These are phyloP conservation scores for Aristolochia contorta DNA, from an alignment of 164 flowering plant genomes.

Conservation along the genomic window DNA sequence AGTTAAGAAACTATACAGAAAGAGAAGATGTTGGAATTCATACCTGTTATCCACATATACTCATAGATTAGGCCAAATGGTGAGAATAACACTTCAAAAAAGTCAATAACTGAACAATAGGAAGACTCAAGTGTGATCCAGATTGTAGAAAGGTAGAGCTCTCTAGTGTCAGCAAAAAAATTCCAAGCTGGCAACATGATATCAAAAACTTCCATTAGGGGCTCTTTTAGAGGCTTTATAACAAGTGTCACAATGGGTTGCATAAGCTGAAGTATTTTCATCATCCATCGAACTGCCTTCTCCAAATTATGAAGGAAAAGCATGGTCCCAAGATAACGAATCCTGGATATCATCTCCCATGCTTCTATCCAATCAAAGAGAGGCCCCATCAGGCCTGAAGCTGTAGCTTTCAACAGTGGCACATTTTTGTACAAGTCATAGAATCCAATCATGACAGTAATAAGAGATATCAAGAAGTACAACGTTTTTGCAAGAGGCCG, in stretches of 20 bases:
- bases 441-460: slow-evolving; percentile 24
- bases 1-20: too few relatives aligned
- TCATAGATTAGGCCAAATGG: slow-evolving; percentile 20
- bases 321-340: slow-evolving; percentile 26
- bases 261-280: slow-evolving; percentile 9
- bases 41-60: slow-evolving; percentile 18
- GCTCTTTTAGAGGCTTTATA: slow-evolving; percentile 18
- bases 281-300: slow-evolving; percentile 18
- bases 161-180: slow-evolving; percentile 10
- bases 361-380: slow-evolving; percentile 24
- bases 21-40: background rate
- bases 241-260: slow-evolving; percentile 9
- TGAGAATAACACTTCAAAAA: slow-evolving; percentile 14
- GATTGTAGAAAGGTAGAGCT: slow-evolving; percentile 5
- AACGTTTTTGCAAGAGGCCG: slow-evolving; percentile 20
- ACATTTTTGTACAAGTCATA: slow-evolving; percentile 27
- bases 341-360: slow-evolving; percentile 28
- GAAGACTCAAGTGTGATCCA: slow-evolving; percentile 13
- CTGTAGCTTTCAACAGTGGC: slow-evolving; percentile 26
- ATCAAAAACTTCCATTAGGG: slow-evolving; percentile 15
- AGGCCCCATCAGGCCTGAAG: slow-evolving; percentile 22
- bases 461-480: slow-evolving; percentile 20
- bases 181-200: slow-evolving; percentile 18
- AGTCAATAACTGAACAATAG: slow-evolving; percentile 9
- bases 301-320: slow-evolving; percentile 24